Evolutionary conservation across 768 basidiomycete species (phyloP).

Genomic region (Boletus insuetus): DNA sequence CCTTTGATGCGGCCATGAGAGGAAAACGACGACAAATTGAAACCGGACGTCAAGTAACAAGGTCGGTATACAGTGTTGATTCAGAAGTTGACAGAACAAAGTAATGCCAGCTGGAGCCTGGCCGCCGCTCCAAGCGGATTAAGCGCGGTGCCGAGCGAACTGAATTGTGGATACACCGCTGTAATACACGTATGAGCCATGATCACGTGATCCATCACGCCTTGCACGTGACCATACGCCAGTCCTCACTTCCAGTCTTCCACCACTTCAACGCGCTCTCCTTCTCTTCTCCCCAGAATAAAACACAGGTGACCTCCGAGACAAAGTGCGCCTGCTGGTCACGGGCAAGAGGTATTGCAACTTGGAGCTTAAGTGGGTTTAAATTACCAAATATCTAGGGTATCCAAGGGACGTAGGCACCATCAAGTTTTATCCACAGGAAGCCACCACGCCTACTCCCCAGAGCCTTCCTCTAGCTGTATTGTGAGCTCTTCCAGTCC

Average conservation of each 20-base stretch:
- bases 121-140: too few relatives aligned
- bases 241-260: too few relatives aligned
- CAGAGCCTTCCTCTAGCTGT: constrained; percentile 59
- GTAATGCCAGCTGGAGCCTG: not conserved
- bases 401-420: constrained; percentile 10
- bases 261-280: too few relatives aligned
- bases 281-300: too few relatives aligned
- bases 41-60: not conserved
- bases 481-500: constrained; percentile 89
- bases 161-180: too few relatives aligned
- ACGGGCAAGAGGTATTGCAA: too few relatives aligned
- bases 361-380: not conserved
- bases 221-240: too few relatives aligned
- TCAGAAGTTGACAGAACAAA: not conserved
- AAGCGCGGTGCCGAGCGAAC: too few relatives aligned
- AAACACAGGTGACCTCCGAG: too few relatives aligned
- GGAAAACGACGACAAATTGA: not conserved
- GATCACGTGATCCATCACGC: too few relatives aligned
- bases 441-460: constrained; percentile 2
- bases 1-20: constrained; percentile 18
- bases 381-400: constrained; percentile 16
- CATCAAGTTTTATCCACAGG: constrained; percentile 6
- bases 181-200: too few relatives aligned
- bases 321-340: not conserved
- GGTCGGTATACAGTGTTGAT: not conserved